Conservation (phyloP, 2,329 filamentous ascomycete species). For the Fusarium nisikadoi region DNA sequence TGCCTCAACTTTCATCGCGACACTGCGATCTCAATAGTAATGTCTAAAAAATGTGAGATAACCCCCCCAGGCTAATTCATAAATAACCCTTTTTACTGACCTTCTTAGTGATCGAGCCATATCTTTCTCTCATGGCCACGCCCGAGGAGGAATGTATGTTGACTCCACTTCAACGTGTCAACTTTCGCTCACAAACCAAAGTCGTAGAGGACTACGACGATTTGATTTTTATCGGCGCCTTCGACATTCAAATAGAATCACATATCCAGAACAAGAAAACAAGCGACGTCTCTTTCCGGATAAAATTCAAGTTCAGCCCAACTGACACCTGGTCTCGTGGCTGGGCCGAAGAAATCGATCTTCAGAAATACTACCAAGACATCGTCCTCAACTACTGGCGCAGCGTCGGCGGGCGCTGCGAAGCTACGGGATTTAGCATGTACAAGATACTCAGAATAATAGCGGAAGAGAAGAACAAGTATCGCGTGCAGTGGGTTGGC, state of each 20-base stretch:
- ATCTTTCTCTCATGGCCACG: neutral
- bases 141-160: neutral
- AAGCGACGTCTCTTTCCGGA: slow-evolving; percentile 1
- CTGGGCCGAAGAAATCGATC: slow-evolving; percentile 4
- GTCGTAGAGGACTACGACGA: slow-evolving; percentile 1
- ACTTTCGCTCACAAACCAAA: neutral
- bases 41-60: neutral
- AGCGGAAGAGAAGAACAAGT: neutral
- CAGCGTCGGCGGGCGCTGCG: slow-evolving; percentile 5
- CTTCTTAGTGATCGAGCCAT: neutral
- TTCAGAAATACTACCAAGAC: neutral
- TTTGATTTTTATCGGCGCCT: slow-evolving; percentile 5
- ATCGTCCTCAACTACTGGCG: slow-evolving; percentile 10
- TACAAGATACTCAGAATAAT: slow-evolving; percentile 12
- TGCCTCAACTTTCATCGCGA: neutral
- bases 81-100: neutral
- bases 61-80: rapidly evolving
- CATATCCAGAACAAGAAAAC: neutral
- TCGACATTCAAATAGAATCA: neutral
- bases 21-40: neutral
- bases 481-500: slow-evolving; percentile 15
- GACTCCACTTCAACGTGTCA: neutral
- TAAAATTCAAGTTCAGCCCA: neutral
- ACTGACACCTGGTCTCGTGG: neutral
- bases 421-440: neutral